A percentile compares a stretch with the other conserved stretches of the same genome.
phyloP scores from a whole-genome alignment of 2,329 filamentous ascomycete genomes.

The Leptographium flavum region DNA sequence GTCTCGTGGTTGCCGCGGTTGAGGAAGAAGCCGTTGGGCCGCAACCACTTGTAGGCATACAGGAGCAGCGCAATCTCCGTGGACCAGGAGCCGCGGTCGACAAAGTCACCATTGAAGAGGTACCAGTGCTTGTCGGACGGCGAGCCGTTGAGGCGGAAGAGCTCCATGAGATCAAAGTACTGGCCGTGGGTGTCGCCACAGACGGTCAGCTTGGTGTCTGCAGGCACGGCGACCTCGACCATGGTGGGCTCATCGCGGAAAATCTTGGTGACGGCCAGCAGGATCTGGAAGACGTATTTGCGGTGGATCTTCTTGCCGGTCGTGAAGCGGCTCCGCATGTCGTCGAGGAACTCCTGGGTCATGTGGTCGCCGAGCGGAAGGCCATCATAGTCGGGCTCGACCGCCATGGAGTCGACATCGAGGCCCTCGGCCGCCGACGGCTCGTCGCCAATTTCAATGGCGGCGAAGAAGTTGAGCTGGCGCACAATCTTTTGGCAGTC shows the following conservation, averaged over 20 bases:
- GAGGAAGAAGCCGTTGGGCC: conserved; percentile 77
- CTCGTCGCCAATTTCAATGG: conserved; percentile 85
- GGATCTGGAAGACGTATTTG: conserved; percentile 97
- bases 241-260: conserved; percentile 90
- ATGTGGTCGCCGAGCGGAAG: conserved; percentile 64
- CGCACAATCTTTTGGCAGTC: conserved; percentile 94
- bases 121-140: conserved; percentile 82
- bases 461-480: conserved; percentile 81
- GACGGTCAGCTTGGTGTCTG: conserved; percentile 72
- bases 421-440: conserved; percentile 85
- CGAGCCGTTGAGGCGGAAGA: conserved; percentile 81
- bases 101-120: conserved; percentile 97
- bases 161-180: conserved; percentile 93
- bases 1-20: conserved; percentile 98
- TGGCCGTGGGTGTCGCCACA: conserved; percentile 97
- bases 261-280: conserved; percentile 77
- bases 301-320: conserved; percentile 85
- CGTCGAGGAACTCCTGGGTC: conserved; percentile 92
- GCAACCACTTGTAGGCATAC: conserved; percentile 94
- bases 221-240: conserved; percentile 77
- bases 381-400: conserved; percentile 80
- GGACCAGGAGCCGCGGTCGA: conserved; percentile 95
- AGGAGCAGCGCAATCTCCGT: conserved; percentile 89
- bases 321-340: conserved; percentile 96
- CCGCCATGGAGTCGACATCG: conserved; percentile 69